These are phyloP conservation scores for Stachybotrys elegans DNA, from an alignment of 2,329 filamentous ascomycete species.

Conservation along the genomic window DNA sequence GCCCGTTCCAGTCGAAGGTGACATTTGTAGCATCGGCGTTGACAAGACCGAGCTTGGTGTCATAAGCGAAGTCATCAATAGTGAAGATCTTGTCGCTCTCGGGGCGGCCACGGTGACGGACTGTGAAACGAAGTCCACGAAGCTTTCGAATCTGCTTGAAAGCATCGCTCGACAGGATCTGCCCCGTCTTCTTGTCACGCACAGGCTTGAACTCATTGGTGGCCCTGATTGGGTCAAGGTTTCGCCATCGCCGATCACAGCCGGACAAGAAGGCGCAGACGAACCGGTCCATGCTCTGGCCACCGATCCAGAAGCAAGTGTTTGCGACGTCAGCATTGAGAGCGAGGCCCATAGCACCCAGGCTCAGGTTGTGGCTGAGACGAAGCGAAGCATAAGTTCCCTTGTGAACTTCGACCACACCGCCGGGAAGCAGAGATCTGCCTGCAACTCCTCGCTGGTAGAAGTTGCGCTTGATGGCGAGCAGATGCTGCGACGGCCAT, in stretches of 20 bases:
- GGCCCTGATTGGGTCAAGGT: constrained; percentile 19
- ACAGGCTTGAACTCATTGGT: constrained; percentile 29
- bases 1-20: constrained; percentile 47
- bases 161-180: constrained; percentile 37
- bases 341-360: constrained; percentile 58
- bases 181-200: constrained; percentile 12
- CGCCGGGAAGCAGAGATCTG: constrained; percentile 48
- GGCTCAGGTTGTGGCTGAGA: constrained; percentile 51
- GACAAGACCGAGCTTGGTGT: constrained; percentile 33
- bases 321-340: constrained; percentile 92
- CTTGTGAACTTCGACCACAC: constrained; percentile 72
- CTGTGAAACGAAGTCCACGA: constrained; percentile 49
- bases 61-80: constrained; percentile 46
- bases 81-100: constrained; percentile 44
- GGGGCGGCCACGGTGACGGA: constrained; percentile 44
- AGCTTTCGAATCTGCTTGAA: constrained; percentile 53
- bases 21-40: constrained; percentile 47
- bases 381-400: constrained; percentile 85
- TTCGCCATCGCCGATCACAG: constrained; percentile 22
- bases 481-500: constrained; percentile 61
- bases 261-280: constrained; percentile 26
- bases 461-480: constrained; percentile 76
- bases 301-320: constrained; percentile 72
- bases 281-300: constrained; percentile 33
- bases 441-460: constrained; percentile 54